These are phyloP conservation scores for Calonectria crousiana DNA, from an alignment of 2,329 filamentous ascomycete genomes.

Conservation along the genomic window DNA sequence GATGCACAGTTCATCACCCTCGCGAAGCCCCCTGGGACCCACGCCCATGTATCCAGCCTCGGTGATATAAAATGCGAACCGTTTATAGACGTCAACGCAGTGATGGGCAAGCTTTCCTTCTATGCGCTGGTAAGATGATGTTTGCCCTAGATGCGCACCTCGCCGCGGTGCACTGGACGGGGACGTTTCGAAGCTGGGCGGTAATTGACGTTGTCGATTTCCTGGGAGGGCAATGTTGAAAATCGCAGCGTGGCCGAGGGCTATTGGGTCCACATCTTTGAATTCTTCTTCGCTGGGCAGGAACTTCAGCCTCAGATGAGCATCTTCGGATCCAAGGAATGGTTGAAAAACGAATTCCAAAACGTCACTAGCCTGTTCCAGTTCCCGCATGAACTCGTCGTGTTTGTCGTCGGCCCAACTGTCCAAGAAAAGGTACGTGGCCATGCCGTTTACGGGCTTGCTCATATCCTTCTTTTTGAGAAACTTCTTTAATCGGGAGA, in stretches of 20 bases:
- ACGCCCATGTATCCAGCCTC: neutral
- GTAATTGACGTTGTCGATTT: neutral
- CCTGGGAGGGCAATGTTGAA: neutral
- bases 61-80: neutral
- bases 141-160: neutral
- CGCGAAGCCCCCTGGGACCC: neutral
- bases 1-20: neutral
- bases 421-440: neutral
- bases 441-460: neutral
- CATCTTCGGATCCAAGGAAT: neutral
- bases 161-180: neutral
- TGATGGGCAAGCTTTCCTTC: neutral
- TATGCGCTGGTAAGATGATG: neutral
- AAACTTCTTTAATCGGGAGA: neutral
- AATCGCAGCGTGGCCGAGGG: neutral
- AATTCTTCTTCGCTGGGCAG: neutral
- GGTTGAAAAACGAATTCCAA: neutral
- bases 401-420: neutral
- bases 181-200: neutral
- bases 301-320: neutral
- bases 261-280: neutral
- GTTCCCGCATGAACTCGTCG: neutral
- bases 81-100: neutral
- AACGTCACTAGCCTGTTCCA: neutral
- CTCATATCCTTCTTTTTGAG: neutral